phyloP scores from a whole-genome alignment of 1,139 yeast species.

The Ogataea hybrid region DNA sequence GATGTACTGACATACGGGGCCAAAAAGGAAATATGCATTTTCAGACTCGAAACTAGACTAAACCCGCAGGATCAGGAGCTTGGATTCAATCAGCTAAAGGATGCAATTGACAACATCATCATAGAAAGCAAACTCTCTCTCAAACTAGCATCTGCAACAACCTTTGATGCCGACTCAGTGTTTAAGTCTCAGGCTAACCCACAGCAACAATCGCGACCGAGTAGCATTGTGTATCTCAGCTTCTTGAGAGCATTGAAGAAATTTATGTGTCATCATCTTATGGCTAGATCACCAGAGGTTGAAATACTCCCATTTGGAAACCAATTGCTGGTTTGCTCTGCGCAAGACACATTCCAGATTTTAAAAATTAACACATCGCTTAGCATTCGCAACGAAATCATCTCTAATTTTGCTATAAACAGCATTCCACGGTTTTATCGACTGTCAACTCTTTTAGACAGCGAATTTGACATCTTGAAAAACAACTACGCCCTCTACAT shows the following conservation, averaged over 20 bases:
- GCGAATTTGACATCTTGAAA: slow-evolving; percentile 15
- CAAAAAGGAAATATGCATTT: slow-evolving; percentile 30
- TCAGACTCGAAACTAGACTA: slow-evolving; percentile 26
- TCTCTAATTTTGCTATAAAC: slow-evolving; percentile 28
- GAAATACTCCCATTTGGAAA: slow-evolving; percentile 32
- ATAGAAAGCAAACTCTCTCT: slow-evolving; percentile 25
- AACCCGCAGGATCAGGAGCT: slow-evolving; percentile 18
- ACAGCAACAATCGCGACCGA: slow-evolving; percentile 24
- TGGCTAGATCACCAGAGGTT: slow-evolving; percentile 11
- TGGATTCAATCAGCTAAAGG: slow-evolving; percentile 30
- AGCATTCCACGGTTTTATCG: slow-evolving; percentile 23
- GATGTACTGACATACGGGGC: slow-evolving; percentile 31
- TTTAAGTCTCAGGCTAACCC: slow-evolving; percentile 17
- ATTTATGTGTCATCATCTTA: slow-evolving; percentile 23
- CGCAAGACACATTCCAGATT: slow-evolving; percentile 21
- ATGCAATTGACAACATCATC: slow-evolving; percentile 31
- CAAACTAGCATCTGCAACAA: slow-evolving; percentile 27
- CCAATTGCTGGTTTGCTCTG: slow-evolving; percentile 25
- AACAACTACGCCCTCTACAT: slow-evolving; percentile 55
- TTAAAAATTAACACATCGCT: slow-evolving; percentile 30
- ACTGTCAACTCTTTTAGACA: slow-evolving; percentile 20
- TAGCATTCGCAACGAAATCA: slow-evolving; percentile 30
- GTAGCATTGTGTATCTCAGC: slow-evolving; percentile 31
- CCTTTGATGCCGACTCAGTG: slow-evolving; percentile 27
- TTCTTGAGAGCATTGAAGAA: slow-evolving; percentile 33